Percentiles rank a stretch among this genome's conserved stretches.
These are phyloP conservation scores for Sclerotinia sclerotiorum DNA, from an alignment of 2,329 filamentous ascomycete species.

Conservation along the genomic window DNA sequence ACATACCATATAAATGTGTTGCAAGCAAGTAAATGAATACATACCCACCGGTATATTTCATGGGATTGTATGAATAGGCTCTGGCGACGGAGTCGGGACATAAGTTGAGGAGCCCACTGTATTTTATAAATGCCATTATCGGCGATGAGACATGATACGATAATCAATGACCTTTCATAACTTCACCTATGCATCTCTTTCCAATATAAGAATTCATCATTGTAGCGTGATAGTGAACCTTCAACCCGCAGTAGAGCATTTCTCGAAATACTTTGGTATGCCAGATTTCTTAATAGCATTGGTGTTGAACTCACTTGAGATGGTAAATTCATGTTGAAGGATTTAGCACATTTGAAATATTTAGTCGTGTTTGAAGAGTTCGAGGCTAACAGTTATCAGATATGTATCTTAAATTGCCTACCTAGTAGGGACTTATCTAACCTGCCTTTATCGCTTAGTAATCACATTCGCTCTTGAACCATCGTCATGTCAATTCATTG, in stretches of 20 bases:
- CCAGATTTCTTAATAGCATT: neutral
- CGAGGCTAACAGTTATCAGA: neutral
- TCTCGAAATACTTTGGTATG: too few relatives aligned
- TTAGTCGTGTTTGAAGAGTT: neutral
- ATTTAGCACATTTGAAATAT: neutral
- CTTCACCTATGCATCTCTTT: neutral
- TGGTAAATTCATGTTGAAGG: neutral
- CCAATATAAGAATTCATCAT: too few relatives aligned
- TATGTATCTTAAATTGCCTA: neutral
- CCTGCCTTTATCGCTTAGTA: neutral
- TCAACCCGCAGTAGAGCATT: neutral
- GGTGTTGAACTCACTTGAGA: neutral
- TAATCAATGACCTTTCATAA: conserved; percentile 14
- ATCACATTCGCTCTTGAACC: neutral
- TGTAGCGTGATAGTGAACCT: neutral
- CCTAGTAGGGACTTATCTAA: neutral
- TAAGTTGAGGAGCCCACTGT: neutral
- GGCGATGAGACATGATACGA: conserved; percentile 15
- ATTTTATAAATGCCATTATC: conserved; percentile 11
- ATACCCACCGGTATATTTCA: conserved; percentile 7
- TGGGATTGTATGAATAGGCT: neutral
- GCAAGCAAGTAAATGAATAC: conserved; percentile 6
- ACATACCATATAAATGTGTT: neutral
- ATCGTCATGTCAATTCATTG: neutral
- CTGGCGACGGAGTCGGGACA: conserved; percentile 3